Conservation (phyloP, 2,329 filamentous ascomycete genomes). For the Sclerotinia spermophila region DNA sequence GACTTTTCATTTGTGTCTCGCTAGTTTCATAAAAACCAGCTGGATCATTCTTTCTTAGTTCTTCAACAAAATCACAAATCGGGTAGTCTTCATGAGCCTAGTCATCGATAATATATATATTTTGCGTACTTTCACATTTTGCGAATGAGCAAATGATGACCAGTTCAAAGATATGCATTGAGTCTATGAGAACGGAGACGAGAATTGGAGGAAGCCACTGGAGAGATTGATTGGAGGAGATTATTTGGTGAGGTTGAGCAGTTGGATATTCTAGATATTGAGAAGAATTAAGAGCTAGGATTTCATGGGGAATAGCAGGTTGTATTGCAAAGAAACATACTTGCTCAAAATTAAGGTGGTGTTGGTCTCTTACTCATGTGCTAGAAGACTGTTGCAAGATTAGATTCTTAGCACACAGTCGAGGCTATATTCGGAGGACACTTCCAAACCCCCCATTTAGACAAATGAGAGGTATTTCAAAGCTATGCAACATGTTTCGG, state of each 20-base stretch:
- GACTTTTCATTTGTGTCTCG: not conserved
- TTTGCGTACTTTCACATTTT: not conserved
- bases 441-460: not conserved
- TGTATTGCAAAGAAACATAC: not conserved
- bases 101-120: not conserved
- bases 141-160: not conserved
- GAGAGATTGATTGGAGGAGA: conserved; percentile 1
- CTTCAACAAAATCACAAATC: not conserved
- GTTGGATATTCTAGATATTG: not conserved
- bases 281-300: not conserved
- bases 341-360: not conserved
- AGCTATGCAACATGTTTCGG: not conserved
- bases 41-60: not conserved
- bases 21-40: not conserved
- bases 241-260: not conserved
- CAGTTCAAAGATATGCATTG: not conserved
- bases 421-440: not conserved
- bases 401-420: not conserved
- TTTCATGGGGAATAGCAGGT: not conserved
- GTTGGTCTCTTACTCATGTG: not conserved
- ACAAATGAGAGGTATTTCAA: not conserved
- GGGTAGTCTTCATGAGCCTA: not conserved
- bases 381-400: not conserved
- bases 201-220: not conserved
- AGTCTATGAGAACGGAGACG: not conserved